These are phyloP conservation scores for Ceratorhiza oryzae-sativae DNA, from an alignment of 1,284 basidiomycete genomes.

Conservation along the genomic window DNA sequence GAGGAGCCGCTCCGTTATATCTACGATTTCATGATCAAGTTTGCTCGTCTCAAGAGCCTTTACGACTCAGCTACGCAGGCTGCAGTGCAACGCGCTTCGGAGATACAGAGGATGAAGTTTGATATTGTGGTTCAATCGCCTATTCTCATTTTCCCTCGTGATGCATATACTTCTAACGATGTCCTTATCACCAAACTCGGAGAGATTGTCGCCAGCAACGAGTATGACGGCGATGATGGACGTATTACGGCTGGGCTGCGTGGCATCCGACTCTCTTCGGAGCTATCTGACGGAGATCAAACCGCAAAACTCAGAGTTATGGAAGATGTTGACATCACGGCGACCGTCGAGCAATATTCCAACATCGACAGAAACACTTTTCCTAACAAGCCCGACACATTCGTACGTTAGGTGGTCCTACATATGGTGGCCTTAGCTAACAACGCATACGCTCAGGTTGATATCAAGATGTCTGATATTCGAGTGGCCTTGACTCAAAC, in stretches of 20 bases:
- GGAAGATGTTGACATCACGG: slow-evolving; percentile 85
- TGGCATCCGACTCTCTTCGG: slow-evolving; percentile 86
- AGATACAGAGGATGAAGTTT: slow-evolving; percentile 88
- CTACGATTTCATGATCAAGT: slow-evolving; percentile 84
- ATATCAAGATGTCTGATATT: slow-evolving; percentile 86
- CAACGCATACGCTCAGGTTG: slow-evolving; percentile 57
- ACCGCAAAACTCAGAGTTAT: slow-evolving; percentile 81
- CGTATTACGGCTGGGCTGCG: slow-evolving; percentile 80
- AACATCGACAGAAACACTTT: slow-evolving; percentile 55
- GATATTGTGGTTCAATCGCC: slow-evolving; percentile 91
- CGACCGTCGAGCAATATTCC: slow-evolving; percentile 70
- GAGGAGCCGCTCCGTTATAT: slow-evolving; percentile 88
- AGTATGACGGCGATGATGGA: slow-evolving; percentile 67
- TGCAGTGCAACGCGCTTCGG: slow-evolving; percentile 89
- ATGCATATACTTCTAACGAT: slow-evolving; percentile 70
- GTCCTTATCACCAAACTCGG: slow-evolving; percentile 85
- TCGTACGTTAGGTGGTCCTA: slow-evolving; percentile 48
- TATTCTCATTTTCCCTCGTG: slow-evolving; percentile 87
- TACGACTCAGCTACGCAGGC: slow-evolving; percentile 96
- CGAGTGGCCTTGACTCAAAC: slow-evolving; percentile 87
- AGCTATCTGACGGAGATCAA: slow-evolving; percentile 60
- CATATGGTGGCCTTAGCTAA: slow-evolving; percentile 21
- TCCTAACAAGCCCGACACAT: slow-evolving; percentile 35
- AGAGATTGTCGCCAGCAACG: slow-evolving; percentile 86
- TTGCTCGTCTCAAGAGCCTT: slow-evolving; percentile 89